A percentile compares a stretch with the other conserved stretches of the same genome.
phyloP scores from a whole-genome alignment of 352 stramenopile genomes.

The Pythium dissimile region DNA sequence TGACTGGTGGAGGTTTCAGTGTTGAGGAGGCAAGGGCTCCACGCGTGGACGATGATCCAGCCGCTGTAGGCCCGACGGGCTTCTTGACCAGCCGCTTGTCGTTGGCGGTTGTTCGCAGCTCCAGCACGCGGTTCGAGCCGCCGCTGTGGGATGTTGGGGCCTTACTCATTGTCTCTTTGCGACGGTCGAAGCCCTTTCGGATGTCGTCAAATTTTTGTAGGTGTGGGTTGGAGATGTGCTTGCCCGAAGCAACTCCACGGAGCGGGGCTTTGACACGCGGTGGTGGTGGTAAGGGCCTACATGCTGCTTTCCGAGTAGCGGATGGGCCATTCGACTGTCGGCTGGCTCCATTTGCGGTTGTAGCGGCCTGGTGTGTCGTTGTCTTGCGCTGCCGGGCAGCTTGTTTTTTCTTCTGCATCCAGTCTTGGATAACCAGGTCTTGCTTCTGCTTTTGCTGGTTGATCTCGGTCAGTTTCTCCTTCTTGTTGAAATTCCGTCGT shows the following conservation, averaged over 20 bases:
- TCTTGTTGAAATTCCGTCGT: constrained; percentile 53
- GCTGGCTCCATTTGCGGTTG: not conserved
- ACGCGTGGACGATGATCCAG: not conserved
- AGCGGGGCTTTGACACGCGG: constrained; percentile 42
- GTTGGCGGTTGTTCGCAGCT: constrained; percentile 7
- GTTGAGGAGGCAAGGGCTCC: not conserved
- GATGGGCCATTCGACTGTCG: not conserved
- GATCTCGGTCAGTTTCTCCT: constrained; percentile 41
- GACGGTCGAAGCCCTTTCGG: constrained; percentile 53
- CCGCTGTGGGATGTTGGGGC: constrained; percentile 21
- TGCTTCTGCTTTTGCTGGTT: constrained; percentile 44
- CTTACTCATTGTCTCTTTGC: constrained; percentile 48
- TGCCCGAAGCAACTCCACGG: constrained; percentile 47
- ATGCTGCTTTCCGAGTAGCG: constrained; percentile 4
- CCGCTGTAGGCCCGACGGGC: not conserved
- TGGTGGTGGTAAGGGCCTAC: constrained; percentile 25
- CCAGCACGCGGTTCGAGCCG: constrained; percentile 21
- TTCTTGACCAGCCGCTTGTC: constrained; percentile 12
- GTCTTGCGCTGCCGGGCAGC: constrained; percentile 53
- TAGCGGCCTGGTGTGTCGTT: constrained; percentile 24
- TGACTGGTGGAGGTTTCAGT: not conserved
- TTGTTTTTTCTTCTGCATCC: constrained; percentile 65
- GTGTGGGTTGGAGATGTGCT: constrained; percentile 51
- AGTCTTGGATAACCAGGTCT: constrained; percentile 70
- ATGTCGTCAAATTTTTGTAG: constrained; percentile 67